These are phyloP conservation scores for Capsicum chinense DNA, from an alignment of 257 asterid genomes.

Conservation along the genomic window DNA sequence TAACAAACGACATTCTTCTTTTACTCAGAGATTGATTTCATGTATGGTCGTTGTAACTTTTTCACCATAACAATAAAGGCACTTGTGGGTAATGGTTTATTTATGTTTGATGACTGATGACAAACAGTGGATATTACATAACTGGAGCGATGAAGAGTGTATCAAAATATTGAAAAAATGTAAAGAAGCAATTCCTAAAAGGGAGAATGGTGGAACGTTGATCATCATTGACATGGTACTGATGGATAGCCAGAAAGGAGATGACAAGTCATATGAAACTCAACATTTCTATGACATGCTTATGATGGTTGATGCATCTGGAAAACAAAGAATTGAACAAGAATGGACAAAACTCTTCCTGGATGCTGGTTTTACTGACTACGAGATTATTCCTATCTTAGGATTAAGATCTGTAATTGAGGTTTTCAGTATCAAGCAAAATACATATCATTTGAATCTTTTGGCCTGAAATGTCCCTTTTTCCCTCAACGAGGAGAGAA, in stretches of 20 bases:
- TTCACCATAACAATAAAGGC: too few species aligned
- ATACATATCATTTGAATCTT: too few species aligned
- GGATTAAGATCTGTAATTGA: constrained; percentile 25
- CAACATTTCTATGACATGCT: constrained; percentile 16
- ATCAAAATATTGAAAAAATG: constrained; percentile 34
- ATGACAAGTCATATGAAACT: not conserved
- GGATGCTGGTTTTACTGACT: constrained; percentile 11
- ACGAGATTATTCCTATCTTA: constrained; percentile 9
- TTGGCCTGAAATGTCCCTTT: too few species aligned
- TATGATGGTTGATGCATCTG: not conserved
- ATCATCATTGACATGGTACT: constrained; percentile 27
- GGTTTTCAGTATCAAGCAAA: not conserved
- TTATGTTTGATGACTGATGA: too few species aligned
- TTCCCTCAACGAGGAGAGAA: too few species aligned
- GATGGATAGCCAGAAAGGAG: not conserved
- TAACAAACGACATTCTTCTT: too few species aligned
- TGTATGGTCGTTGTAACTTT: too few species aligned
- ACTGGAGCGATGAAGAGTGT: constrained; percentile 21
- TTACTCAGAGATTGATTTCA: too few species aligned
- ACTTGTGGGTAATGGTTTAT: too few species aligned
- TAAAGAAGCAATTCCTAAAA: constrained; percentile 33
- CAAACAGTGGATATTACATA: constrained; percentile 3
- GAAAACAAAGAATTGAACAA: not conserved
- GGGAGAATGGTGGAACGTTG: constrained; percentile 31
- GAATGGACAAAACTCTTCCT: not conserved